Conservation (phyloP, 331 rosid species). For the Telfairia occidentalis region DNA sequence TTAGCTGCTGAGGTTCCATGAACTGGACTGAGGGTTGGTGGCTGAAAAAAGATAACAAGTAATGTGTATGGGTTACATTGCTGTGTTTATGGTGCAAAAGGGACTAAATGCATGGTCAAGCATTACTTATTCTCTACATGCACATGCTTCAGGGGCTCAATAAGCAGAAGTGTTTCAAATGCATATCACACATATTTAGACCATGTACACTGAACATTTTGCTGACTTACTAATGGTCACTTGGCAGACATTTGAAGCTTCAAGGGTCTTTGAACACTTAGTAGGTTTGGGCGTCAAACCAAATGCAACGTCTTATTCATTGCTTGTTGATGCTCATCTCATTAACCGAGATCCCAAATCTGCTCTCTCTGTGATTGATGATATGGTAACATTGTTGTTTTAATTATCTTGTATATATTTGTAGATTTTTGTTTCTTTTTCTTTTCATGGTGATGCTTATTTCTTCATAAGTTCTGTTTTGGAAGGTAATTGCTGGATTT, state of each 20-base stretch:
- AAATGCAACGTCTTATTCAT: constrained; percentile 64
- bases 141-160: background rate
- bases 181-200: background rate
- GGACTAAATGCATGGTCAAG: background rate
- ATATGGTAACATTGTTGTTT: constrained; percentile 50
- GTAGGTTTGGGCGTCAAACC: constrained; percentile 69
- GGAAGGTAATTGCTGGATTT: constrained; percentile 62
- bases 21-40: background rate
- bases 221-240: constrained; percentile 10
- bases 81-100: background rate
- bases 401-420: background rate
- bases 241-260: constrained; percentile 73
- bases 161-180: background rate
- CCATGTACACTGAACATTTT: background rate
- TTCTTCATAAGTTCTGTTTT: constrained; percentile 14
- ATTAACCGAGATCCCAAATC: constrained; percentile 68
- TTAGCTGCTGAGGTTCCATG: background rate
- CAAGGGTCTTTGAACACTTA: constrained; percentile 71
- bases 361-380: constrained; percentile 43
- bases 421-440: background rate
- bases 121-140: background rate
- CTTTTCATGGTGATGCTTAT: constrained; percentile 14
- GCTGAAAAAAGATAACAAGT: background rate
- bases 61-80: background rate
- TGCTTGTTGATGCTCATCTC: constrained; percentile 81